Base-by-base conservation (phyloP, 2,329 filamentous ascomycete genomes). In the Calonectria pseudoturangicola region DNA sequence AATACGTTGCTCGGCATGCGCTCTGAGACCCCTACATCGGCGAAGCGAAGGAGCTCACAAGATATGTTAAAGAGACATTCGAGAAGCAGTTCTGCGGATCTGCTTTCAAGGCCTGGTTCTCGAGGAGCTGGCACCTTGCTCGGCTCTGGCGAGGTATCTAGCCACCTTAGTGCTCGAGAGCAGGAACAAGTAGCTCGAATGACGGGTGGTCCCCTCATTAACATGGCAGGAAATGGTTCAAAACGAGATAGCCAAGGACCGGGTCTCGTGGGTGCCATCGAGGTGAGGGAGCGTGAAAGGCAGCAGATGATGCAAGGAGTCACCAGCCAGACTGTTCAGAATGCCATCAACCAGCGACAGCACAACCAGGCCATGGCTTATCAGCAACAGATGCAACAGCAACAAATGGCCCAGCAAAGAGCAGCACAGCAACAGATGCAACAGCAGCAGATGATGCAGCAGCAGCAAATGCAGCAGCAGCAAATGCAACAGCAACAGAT, bases 121-220 rank as follows among this genome's bases (percentile, higher is more conserved):
- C 89, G 91, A 54, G 90, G 91, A 13, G 88, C 92, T 12, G 87
- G 86, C 48, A 82, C 84, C 4, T 81, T 89, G 70, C 83, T 93
- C 5, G 75, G 74, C 45, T 75, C 79, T 15, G 83, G 84, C 3
- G 84, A 85, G 30, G 65, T 80, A 56, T 87, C 80, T 28, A 88
- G 89, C 0, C 90, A 93, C 70, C 87, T 98, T n/a, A 95, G 94
- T 25, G 95, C 95, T 21, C 91, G 93, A 18, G 95, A 98, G 83
- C 95, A 97, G 82, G 95, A 97, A 84, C 93, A 97, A 77, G 90
- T 98, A n/a, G 94, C 95, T 12, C 91, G 94, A 45, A 88, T 95
- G 77, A 98, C 95, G 0, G 94, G 94, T 1, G 92, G 92, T 0
- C 94, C 95, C 0, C 86, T 98, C 63, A 90, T 97, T 77, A 92